Evolutionary conservation across 176 grass and related monocot species (phyloP).

Genomic region (Hordeum marinum): DNA sequence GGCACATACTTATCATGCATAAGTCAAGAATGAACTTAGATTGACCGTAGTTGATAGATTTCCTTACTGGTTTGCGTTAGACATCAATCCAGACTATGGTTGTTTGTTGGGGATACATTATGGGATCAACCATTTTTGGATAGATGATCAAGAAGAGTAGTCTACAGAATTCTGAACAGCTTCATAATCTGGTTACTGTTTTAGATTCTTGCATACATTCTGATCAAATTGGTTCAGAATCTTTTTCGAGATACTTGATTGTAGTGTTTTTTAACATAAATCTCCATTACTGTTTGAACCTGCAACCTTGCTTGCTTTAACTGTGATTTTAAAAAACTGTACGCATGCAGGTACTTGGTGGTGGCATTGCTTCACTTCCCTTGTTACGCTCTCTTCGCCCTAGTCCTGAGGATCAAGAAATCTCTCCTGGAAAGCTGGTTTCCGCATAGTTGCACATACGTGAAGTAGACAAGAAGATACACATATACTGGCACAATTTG

Average conservation of each 20-base stretch:
- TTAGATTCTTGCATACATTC: neutral
- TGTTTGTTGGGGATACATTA: neutral
- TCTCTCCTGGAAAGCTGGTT: constrained; percentile 58
- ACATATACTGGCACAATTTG: neutral
- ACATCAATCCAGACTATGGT: neutral
- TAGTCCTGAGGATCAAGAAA: constrained; percentile 64
- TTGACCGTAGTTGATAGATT: neutral
- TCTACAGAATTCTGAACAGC: neutral
- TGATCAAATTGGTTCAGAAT: neutral
- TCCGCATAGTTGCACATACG: constrained; percentile 36
- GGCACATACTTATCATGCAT: neutral
- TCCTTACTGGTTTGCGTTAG: neutral
- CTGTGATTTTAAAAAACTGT: neutral
- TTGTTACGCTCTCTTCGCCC: constrained; percentile 63
- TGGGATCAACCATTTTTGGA: neutral
- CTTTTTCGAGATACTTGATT: neutral
- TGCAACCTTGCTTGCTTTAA: neutral
- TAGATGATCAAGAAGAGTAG: neutral
- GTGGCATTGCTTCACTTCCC: constrained; percentile 81
- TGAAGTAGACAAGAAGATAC: constrained; percentile 24
- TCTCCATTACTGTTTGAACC: neutral
- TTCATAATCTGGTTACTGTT: neutral
- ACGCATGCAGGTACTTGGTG: constrained; percentile 37
- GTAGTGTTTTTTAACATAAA: neutral
- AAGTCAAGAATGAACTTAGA: neutral